Percentiles rank a stretch among this genome's conserved stretches.
These are phyloP conservation scores for Geranium incanum DNA, from an alignment of 441 rosid species.

Conservation along the genomic window DNA sequence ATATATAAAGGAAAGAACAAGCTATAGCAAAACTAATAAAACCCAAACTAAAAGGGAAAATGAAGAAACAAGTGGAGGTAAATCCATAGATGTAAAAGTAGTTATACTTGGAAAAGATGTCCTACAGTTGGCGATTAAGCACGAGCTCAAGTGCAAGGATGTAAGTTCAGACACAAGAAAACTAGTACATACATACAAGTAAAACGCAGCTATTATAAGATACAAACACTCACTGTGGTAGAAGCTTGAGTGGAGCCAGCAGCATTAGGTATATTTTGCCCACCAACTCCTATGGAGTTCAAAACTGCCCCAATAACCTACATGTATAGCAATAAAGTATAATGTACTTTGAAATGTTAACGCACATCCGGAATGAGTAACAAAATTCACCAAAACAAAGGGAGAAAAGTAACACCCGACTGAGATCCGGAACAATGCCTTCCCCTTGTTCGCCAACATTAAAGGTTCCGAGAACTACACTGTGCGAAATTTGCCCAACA, in stretches of 20 bases:
- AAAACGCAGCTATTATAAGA: not conserved
- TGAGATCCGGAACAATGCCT: constrained; percentile 55
- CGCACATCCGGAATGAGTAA: not conserved
- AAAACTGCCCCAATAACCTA: constrained; percentile 88
- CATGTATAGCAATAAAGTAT: constrained; percentile 19
- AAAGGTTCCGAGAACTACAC: constrained; percentile 76
- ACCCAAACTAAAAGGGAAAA: not conserved
- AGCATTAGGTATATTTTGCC: constrained; percentile 39
- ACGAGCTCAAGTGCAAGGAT: not conserved
- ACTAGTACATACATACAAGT: not conserved
- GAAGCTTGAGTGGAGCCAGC: constrained; percentile 37
- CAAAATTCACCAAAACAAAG: constrained; percentile 10
- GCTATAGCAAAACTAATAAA: not conserved
- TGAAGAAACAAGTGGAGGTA: not conserved
- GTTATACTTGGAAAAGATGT: not conserved
- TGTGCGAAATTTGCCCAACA: constrained; percentile 67
- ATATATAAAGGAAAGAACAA: not conserved
- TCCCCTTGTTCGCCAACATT: constrained; percentile 83
- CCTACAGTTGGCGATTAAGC: not conserved
- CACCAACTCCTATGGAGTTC: constrained; percentile 70
- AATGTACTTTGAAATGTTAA: not conserved
- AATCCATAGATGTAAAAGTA: not conserved
- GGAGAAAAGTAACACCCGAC: constrained; percentile 39
- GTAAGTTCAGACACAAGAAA: not conserved
- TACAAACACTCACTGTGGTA: constrained; percentile 32